Evolutionary conservation across 352 stramenopile species (phyloP).

Genomic region (Pythium volutum): DNA sequence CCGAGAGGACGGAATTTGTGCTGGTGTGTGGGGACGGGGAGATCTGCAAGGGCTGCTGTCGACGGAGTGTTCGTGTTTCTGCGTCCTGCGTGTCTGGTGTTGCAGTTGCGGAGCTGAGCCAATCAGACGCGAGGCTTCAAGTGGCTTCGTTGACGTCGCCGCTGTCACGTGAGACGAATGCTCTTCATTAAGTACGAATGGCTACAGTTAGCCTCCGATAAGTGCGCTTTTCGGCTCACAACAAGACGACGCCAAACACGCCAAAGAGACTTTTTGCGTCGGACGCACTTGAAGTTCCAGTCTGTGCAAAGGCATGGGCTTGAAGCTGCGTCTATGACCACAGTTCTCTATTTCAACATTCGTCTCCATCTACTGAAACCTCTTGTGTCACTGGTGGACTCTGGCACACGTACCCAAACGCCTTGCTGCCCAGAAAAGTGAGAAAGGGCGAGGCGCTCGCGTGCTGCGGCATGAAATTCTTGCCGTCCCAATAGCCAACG

Average conservation of each 20-base stretch:
- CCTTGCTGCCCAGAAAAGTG: slow-evolving; percentile 82
- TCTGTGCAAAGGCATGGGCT: too few species aligned
- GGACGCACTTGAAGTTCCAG: background rate
- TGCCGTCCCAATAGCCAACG: slow-evolving; percentile 75
- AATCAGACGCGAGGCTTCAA: slow-evolving; percentile 20
- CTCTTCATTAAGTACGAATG: slow-evolving; percentile 22
- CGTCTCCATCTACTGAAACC: too few species aligned
- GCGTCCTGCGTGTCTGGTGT: slow-evolving; percentile 12
- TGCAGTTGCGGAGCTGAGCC: slow-evolving; percentile 28
- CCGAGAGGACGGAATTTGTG: background rate
- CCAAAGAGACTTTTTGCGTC: too few species aligned
- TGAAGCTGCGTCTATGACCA: too few species aligned
- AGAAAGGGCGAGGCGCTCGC: slow-evolving; percentile 43
- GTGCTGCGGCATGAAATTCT: slow-evolving; percentile 60
- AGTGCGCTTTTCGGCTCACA: background rate
- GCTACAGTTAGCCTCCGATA: slow-evolving; percentile 18
- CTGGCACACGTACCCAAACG: slow-evolving; percentile 60
- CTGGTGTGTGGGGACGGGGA: background rate
- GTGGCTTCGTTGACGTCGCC: slow-evolving; percentile 23
- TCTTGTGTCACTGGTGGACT: background rate
- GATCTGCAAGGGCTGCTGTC: background rate
- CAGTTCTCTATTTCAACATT: too few species aligned
- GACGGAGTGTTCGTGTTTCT: background rate
- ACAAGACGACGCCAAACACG: background rate
- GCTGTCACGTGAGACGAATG: slow-evolving; percentile 22